Evolutionary conservation across 2,329 filamentous ascomycete species (phyloP).

Genomic region (Fusarium mexicanum): DNA sequence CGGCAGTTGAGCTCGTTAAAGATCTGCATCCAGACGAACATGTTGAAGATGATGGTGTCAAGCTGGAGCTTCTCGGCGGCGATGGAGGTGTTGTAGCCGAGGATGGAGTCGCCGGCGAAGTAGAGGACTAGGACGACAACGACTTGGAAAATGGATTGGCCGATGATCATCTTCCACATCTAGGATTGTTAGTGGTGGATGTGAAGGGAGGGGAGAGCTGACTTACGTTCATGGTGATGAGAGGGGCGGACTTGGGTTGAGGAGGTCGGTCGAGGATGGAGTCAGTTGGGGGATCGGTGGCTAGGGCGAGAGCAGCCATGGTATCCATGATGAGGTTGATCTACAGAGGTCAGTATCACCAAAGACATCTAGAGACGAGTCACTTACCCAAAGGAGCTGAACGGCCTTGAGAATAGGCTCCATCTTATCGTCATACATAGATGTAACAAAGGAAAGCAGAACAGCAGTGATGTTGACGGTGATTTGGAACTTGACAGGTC

Average conservation of each 20-base stretch:
- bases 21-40: conserved; percentile 99
- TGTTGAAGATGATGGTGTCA: conserved; percentile 92
- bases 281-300: conserved; percentile 86
- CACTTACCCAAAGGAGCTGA: conserved; percentile 88
- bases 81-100: conserved; percentile 40
- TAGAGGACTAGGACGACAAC: conserved; percentile 84
- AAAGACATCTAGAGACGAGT: rapidly evolving
- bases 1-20: conserved; percentile 85
- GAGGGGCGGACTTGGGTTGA: conserved; percentile 64
- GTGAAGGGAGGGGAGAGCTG: rapidly evolving
- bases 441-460: conserved; percentile 85
- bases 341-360: background rate
- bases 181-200: background rate
- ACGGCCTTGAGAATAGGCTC: conserved; percentile 85
- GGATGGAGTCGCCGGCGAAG: conserved; percentile 69
- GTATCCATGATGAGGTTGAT: conserved; percentile 95
- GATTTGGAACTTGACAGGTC: conserved; percentile 67
- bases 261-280: conserved; percentile 81
- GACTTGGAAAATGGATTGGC: conserved; percentile 90
- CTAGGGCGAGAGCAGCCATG: conserved; percentile 86
- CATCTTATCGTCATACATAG: conserved; percentile 75
- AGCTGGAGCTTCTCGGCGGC: conserved; percentile 65
- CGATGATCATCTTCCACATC: conserved; percentile 99
- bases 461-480: conserved; percentile 95
- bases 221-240: conserved; percentile 75